phyloP scores from a whole-genome alignment of 2,329 filamentous ascomycete species.

The Fusarium sp. region DNA sequence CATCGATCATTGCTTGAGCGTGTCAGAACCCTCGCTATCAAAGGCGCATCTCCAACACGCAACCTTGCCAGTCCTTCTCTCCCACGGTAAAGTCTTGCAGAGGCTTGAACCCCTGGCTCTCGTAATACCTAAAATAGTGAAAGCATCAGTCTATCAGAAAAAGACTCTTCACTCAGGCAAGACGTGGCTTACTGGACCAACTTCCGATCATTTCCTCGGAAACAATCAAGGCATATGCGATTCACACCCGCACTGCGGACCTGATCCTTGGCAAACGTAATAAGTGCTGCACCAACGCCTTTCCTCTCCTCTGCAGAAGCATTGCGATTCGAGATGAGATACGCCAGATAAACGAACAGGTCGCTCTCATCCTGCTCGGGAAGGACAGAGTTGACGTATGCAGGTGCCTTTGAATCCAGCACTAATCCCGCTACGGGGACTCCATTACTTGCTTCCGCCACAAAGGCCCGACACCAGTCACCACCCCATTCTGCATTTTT shows the following conservation, averaged over 20 bases:
- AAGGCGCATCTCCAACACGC: slow-evolving; percentile 4
- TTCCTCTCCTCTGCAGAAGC: slow-evolving; percentile 1
- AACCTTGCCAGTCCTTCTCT: not conserved
- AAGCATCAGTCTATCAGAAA: no score
- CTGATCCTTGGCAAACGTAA: not conserved
- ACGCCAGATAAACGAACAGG: slow-evolving; percentile 1
- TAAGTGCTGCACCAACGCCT: not conserved
- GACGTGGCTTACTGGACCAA: no score
- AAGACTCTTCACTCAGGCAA: no score
- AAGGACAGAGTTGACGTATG: slow-evolving; percentile 1
- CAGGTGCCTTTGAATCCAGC: slow-evolving; percentile 4
- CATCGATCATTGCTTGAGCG: not conserved
- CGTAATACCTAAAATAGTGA: no score
- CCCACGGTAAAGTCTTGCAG: no score
- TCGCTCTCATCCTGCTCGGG: slow-evolving; percentile 4
- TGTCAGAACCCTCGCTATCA: no score
- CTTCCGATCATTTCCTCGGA: not conserved
- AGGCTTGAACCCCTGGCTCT: no score
- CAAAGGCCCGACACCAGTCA: no score
- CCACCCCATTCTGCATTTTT: not conserved
- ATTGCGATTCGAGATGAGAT: not conserved
- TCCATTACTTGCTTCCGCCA: not conserved
- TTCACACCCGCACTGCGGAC: not conserved
- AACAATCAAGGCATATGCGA: slow-evolving; percentile 1
- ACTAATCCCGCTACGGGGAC: not conserved